A percentile compares a stretch with the other conserved stretches of the same genome.
These are phyloP conservation scores for Blastomyces percursus DNA, from an alignment of 2,329 filamentous ascomycete genomes.

Conservation along the genomic window DNA sequence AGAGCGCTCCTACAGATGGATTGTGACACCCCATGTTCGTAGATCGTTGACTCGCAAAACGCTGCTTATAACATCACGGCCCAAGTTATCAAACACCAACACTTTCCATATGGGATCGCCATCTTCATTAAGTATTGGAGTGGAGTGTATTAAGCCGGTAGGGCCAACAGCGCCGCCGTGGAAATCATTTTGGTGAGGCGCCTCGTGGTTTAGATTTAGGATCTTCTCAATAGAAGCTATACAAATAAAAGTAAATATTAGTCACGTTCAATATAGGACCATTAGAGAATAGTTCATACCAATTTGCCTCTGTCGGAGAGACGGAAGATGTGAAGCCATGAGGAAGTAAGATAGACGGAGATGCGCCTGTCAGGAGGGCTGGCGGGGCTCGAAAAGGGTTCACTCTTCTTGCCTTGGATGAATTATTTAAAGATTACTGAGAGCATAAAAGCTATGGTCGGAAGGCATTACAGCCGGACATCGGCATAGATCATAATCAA, in stretches of 20 bases:
- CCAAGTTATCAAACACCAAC: conserved; percentile 83
- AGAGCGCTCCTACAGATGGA: conserved; percentile 60
- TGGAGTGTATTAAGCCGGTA: conserved; percentile 56
- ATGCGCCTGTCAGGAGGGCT: background rate
- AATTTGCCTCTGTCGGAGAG: conserved; percentile 61
- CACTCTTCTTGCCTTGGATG: background rate
- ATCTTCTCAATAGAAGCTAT: conserved; percentile 87
- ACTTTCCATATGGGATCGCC: conserved; percentile 97
- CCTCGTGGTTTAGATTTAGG: conserved; percentile 78
- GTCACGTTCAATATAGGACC: background rate
- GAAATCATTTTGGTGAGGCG: conserved; percentile 37
- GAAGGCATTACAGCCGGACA: background rate
- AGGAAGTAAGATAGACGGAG: conserved; percentile 13
- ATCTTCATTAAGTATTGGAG: conserved; percentile 73
- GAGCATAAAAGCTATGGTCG: background rate
- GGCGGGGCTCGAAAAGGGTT: background rate
- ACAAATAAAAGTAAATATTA: background rate
- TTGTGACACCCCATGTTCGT: conserved; percentile 86
- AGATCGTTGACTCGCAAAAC: conserved; percentile 90
- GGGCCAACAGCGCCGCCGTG: conserved; percentile 50
- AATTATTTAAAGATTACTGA: background rate
- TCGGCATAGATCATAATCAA: background rate
- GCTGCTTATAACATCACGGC: conserved; percentile 92
- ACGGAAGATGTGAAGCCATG: conserved; percentile 48
- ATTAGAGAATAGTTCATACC: conserved; percentile 37